Conservation (phyloP, 805 yeast genomes). For the Candida golubevii region DNA sequence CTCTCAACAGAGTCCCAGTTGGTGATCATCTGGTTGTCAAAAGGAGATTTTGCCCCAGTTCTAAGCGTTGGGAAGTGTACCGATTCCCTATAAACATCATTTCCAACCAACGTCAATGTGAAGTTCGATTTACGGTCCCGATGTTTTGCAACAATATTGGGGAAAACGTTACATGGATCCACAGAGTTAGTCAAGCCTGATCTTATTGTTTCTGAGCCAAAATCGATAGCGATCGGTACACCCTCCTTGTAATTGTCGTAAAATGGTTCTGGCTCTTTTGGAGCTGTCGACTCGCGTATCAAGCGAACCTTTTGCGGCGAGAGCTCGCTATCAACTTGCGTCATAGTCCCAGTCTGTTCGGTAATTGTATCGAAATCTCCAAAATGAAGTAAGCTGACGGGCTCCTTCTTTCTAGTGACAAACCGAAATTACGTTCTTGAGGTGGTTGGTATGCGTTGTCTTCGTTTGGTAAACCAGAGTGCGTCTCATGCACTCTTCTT, state of each 20-base stretch:
- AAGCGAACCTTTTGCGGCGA: constrained; percentile 42
- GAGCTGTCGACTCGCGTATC: constrained; percentile 38
- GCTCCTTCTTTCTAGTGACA: too few relatives aligned
- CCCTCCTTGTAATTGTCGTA: constrained; percentile 44
- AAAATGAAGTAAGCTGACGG: not conserved
- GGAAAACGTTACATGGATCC: constrained; percentile 60
- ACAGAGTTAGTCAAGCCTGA: constrained; percentile 51
- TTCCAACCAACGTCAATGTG: constrained; percentile 72
- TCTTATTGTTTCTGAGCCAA: constrained; percentile 63
- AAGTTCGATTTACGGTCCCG: constrained; percentile 70
- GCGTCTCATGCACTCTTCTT: too few relatives aligned
- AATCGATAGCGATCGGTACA: constrained; percentile 82
- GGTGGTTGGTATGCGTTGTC: too few relatives aligned
- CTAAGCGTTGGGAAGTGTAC: constrained; percentile 45
- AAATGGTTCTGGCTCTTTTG: constrained; percentile 43
- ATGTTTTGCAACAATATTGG: constrained; percentile 64
- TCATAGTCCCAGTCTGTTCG: not conserved
- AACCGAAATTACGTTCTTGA: too few relatives aligned
- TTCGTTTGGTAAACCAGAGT: too few relatives aligned
- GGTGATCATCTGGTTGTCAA: constrained; percentile 79
- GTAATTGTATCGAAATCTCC: not conserved
- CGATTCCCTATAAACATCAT: constrained; percentile 67
- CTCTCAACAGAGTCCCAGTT: constrained; percentile 91
- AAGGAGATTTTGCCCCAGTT: constrained; percentile 71
- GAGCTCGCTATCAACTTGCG: constrained; percentile 13